Evolutionary conservation across 306 rosid genomes (phyloP).

Genomic region (Cucurbita pepo): DNA sequence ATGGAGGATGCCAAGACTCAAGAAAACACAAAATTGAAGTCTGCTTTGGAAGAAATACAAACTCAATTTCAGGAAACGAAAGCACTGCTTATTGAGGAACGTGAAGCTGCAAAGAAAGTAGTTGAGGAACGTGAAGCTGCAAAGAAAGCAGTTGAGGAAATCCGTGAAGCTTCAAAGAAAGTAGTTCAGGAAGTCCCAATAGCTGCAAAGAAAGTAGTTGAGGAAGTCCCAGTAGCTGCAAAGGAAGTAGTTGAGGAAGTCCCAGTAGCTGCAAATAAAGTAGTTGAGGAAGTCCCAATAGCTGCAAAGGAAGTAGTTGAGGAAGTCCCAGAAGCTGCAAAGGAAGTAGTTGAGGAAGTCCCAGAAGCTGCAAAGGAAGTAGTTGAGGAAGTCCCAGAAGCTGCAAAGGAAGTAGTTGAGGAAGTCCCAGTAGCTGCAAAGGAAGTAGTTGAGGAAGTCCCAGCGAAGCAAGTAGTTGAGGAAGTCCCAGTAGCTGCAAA

Average conservation of each 20-base stretch:
- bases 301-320: not conserved
- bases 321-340: not conserved
- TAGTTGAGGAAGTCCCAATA: slow-evolving; percentile 5
- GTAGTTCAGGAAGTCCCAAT: not conserved
- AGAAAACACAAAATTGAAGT: slow-evolving; percentile 54
- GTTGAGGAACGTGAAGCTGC: not conserved
- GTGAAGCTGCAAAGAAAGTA: slow-evolving; percentile 24
- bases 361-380: not conserved
- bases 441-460: slow-evolving; percentile 13
- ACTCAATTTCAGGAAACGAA: slow-evolving; percentile 39
- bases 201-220: slow-evolving; percentile 4
- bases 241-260: slow-evolving; percentile 10
- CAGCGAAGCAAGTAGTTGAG: not conserved
- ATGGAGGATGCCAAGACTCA: slow-evolving; percentile 57
- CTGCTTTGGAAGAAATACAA: slow-evolving; percentile 42
- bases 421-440: not conserved
- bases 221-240: not conserved
- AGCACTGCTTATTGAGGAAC: slow-evolving; percentile 35
- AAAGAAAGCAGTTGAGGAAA: not conserved
- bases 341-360: not conserved
- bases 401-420: not conserved
- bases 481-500: not conserved
- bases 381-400: slow-evolving; percentile 14
- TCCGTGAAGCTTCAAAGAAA: not conserved
- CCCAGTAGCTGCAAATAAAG: not conserved